Evolutionary conservation across 495 filamentous ascomycete species (phyloP).

Genomic region (Penicillium subrubescens): DNA sequence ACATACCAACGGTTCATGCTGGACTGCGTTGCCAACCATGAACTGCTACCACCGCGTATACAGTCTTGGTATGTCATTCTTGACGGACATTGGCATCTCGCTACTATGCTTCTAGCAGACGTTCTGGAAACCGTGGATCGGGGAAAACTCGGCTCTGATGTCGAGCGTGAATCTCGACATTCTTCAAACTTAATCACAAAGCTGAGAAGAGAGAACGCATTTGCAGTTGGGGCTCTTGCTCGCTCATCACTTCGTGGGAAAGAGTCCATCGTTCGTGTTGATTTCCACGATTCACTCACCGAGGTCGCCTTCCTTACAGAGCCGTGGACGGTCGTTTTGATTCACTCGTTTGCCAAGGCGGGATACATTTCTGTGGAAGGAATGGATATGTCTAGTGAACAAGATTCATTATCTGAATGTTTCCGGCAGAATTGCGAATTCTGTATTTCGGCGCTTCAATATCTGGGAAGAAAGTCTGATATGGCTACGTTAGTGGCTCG

Average conservation of each 20-base stretch:
- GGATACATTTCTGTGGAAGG: conserved; percentile 33
- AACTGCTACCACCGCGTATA: conserved; percentile 41
- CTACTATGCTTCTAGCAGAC: conserved; percentile 47
- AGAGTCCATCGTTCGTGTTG: conserved; percentile 3
- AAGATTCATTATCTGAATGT: conserved; percentile 10
- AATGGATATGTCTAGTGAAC: conserved; percentile 4
- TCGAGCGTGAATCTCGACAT: conserved; percentile 28
- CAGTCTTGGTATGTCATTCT: conserved; percentile 53
- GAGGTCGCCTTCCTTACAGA: conserved; percentile 46
- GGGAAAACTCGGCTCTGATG: conserved; percentile 22
- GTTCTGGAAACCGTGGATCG: conserved; percentile 44
- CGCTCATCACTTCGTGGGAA: conserved; percentile 30
- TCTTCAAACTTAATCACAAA: conserved; percentile 26
- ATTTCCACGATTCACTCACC: conserved; percentile 29
- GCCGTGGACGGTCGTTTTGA: conserved; percentile 49
- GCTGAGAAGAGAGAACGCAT: conserved; percentile 37
- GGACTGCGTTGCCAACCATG: conserved; percentile 44
- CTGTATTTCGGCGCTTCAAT: conserved; percentile 44
- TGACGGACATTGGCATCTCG: conserved; percentile 51
- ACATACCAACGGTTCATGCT: conserved; percentile 46
- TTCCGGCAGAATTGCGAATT: conserved; percentile 27
- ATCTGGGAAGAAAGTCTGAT: conserved; percentile 48
- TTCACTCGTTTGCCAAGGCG: conserved; percentile 45
- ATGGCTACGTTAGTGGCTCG: conserved; percentile 36
- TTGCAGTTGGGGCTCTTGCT: conserved; percentile 40